Conservation (phyloP, 805 yeast species). For the Candida sonorensis region DNA sequence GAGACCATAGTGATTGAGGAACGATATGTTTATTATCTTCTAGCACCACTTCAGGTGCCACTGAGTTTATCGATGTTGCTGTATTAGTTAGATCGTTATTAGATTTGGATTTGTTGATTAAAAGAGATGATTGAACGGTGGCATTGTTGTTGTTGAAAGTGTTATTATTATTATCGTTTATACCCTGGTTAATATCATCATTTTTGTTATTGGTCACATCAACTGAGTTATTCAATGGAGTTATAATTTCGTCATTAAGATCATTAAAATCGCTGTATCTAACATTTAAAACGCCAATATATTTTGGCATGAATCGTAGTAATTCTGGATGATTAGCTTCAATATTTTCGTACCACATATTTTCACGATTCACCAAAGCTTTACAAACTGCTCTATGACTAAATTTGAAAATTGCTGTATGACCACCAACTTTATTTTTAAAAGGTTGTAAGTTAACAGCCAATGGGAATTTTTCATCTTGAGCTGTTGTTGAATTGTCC, state of each 20-base stretch:
- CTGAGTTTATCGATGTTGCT: slow-evolving; percentile 3
- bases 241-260: slow-evolving; percentile 12
- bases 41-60: slow-evolving; percentile 76
- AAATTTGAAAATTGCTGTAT: slow-evolving; percentile 91
- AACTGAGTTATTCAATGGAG: slow-evolving; percentile 2
- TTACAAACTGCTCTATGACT: slow-evolving; percentile 91
- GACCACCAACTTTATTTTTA: slow-evolving; percentile 95
- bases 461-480: slow-evolving; percentile 45
- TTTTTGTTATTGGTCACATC: too few relatives aligned
- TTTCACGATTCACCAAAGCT: slow-evolving; percentile 84
- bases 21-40: slow-evolving; percentile 91
- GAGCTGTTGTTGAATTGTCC: slow-evolving; percentile 3
- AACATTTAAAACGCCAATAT: slow-evolving; percentile 91
- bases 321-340: slow-evolving; percentile 73
- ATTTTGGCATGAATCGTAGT: slow-evolving; percentile 82
- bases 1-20: slow-evolving; percentile 70
- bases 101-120: too few relatives aligned
- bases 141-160: too few relatives aligned
- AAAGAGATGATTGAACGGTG: too few relatives aligned
- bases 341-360: slow-evolving; percentile 84
- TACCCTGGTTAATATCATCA: too few relatives aligned
- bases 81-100: too few relatives aligned
- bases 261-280: slow-evolving; percentile 48
- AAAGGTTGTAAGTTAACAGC: slow-evolving; percentile 90
- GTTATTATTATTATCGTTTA: too few relatives aligned